A percentile compares a stretch with the other conserved stretches of the same genome.
Evolutionary conservation across 1,139 yeast species (phyloP).

Genomic region (Pichia sp.): DNA sequence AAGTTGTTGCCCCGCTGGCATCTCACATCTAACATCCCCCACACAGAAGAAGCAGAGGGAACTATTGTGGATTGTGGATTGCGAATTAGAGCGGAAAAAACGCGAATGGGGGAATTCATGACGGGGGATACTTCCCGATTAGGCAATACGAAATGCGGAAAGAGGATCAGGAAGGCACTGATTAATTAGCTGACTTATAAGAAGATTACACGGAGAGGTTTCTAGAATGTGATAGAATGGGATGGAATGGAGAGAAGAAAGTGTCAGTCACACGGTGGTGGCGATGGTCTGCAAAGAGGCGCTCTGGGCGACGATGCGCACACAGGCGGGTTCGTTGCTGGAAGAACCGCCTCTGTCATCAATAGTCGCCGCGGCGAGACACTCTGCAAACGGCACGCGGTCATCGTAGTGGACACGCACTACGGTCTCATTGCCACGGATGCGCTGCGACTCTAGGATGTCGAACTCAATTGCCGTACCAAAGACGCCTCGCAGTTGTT

Average conservation of each 20-base stretch:
- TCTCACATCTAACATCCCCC: no score
- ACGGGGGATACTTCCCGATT: not conserved
- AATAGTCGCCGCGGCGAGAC: constrained; percentile 21
- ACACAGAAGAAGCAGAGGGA: no score
- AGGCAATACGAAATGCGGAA: not conserved
- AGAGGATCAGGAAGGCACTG: not conserved
- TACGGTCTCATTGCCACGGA: constrained; percentile 9
- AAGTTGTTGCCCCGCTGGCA: no score
- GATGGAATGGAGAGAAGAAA: no score
- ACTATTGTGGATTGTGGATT: no score
- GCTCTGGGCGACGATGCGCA: constrained; percentile 18
- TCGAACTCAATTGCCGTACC: constrained; percentile 39
- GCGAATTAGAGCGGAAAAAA: no score
- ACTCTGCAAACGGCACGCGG: constrained; percentile 14
- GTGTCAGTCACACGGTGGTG: no score
- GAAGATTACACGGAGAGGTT: not conserved
- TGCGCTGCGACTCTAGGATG: constrained; percentile 21
- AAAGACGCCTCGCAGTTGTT: constrained; percentile 32
- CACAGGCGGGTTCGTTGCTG: constrained; percentile 20
- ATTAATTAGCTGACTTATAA: not conserved
- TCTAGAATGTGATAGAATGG: no score
- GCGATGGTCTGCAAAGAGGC: constrained; percentile 9
- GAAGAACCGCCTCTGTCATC: constrained; percentile 19
- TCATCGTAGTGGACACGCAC: constrained; percentile 21
- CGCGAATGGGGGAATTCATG: not conserved